These are phyloP conservation scores for Cerioporus squamosus DNA, from an alignment of 1,284 basidiomycete species.

Conservation along the genomic window DNA sequence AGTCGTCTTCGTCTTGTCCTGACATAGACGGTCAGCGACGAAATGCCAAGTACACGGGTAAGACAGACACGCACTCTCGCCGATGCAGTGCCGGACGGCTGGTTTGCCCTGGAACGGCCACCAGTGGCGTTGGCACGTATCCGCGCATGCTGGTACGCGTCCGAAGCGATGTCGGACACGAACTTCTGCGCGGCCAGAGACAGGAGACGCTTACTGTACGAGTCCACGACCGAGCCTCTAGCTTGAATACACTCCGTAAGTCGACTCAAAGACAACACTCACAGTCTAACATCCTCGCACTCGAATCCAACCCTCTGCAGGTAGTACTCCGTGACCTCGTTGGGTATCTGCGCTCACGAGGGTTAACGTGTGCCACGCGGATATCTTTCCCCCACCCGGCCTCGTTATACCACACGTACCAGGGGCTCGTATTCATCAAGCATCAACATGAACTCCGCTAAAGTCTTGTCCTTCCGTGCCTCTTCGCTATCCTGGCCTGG, in stretches of 20 bases:
- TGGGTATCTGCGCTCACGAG: conserved; percentile 76
- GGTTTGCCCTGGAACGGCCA: conserved; percentile 66
- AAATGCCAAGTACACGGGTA: background rate
- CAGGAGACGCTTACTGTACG: conserved; percentile 84
- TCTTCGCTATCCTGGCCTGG: conserved; percentile 80
- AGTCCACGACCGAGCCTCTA: background rate
- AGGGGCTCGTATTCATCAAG: conserved; percentile 97
- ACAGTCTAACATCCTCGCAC: conserved; percentile 92
- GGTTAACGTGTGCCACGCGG: conserved; percentile 11
- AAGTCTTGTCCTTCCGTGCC: conserved; percentile 84
- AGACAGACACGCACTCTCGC: conserved; percentile 53
- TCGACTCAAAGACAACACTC: conserved; percentile 35
- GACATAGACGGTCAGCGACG: background rate
- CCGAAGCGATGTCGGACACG: conserved; percentile 94
- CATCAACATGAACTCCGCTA: conserved; percentile 95
- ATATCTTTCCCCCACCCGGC: background rate
- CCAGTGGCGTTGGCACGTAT: conserved; percentile 84
- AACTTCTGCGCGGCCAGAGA: conserved; percentile 98
- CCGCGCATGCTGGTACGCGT: conserved; percentile 97
- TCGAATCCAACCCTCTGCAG: conserved; percentile 97
- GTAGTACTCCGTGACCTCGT: conserved; percentile 98
- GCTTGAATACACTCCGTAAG: conserved; percentile 6
- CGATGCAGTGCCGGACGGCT: conserved; percentile 59
- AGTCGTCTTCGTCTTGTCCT: conserved; percentile 96
- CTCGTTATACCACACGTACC: conserved; percentile 52